Conservation (phyloP, 306 rosid species). For the cucumber (Cucumis sativus) region DNA sequence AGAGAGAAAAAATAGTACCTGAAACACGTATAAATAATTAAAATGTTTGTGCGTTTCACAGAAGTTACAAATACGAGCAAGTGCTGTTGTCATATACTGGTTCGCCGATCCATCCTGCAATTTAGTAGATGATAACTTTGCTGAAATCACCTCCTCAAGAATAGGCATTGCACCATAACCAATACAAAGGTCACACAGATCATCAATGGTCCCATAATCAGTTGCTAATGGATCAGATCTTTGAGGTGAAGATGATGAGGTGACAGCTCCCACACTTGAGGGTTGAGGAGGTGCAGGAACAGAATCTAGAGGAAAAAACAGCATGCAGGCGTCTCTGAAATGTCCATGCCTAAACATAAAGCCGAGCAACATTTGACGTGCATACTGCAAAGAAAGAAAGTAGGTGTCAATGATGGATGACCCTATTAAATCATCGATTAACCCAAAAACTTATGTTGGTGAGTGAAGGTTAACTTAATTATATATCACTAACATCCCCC, state of each 20-base stretch:
- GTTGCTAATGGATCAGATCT: conserved; percentile 70
- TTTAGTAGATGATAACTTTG: conserved; percentile 50
- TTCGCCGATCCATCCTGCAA: conserved; percentile 38
- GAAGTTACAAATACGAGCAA: conserved; percentile 71
- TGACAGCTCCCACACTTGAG: conserved; percentile 38
- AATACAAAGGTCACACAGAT: conserved; percentile 70
- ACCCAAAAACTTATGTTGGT: too few species aligned
- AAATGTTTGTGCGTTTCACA: conserved; percentile 88
- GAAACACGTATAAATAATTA: conserved; percentile 74
- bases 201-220: conserved; percentile 89
- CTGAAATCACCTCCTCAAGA: conserved; percentile 80
- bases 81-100: conserved; percentile 57
- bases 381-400: conserved; percentile 54
- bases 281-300: conserved; percentile 67
- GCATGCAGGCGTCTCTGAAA: conserved; percentile 69
- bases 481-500: too few species aligned
- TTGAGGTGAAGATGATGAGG: conserved; percentile 84
- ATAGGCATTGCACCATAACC: conserved; percentile 77
- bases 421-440: too few species aligned
- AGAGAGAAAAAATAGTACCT: conserved; percentile 36
- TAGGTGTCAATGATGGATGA: background rate
- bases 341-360: conserved; percentile 92
- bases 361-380: conserved; percentile 79
- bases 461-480: too few species aligned
- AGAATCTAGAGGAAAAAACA: conserved; percentile 71